Evolutionary conservation across 1,139 yeast genomes (phyloP), one percentile per base, ranked within the genome.

Genomic region (Nakaseomyces kungkrabaensis): DNA sequence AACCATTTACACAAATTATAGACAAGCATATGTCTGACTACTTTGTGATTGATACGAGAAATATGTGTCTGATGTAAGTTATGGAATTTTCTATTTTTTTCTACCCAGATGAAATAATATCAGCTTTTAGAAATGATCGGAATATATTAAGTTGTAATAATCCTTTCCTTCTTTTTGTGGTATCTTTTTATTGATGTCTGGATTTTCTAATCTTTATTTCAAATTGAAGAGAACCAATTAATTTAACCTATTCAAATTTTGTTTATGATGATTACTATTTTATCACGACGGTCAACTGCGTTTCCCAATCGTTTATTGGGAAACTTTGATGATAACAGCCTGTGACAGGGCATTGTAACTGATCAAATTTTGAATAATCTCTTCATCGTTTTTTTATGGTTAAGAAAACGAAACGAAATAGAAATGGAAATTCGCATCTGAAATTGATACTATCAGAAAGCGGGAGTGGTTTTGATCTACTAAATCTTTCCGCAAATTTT

Each of bases 231-330:
- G 31, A n/a, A n/a, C 10, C 11, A 5, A n/a, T 37, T 7, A 3
- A 8, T 3, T 38, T 24, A 36, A 36, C 10, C n/a, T 13, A 10
- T 7, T 11, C 31, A 24, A 38, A 34, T 51, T 56, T 59, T 68
- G 85, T 85, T 82, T 77, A 89, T 89, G 97, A 87, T 85, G 94
- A 83, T 73, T 75, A 72, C 71, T 85, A 92, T 87, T 86, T 82
- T 52, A 46, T 90, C 97, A 90, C 97, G 97, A 90, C 97, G 97
- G 97, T 90, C 97, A 84, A 85, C 97, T 89, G 96, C 77, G 90
- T 82, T 79, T 71, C 76, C 77, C 77, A 76, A 65, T 71, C 77
- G 83, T 81, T 79, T 77, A 80, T 77, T 78, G 78, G 54, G 58
- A 73, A 77, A 80, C 88, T 68, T 78, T 90, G 97, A 90, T 90